Conservation (phyloP, 768 basidiomycete genomes). For the Clitopilus passeckerianus region DNA sequence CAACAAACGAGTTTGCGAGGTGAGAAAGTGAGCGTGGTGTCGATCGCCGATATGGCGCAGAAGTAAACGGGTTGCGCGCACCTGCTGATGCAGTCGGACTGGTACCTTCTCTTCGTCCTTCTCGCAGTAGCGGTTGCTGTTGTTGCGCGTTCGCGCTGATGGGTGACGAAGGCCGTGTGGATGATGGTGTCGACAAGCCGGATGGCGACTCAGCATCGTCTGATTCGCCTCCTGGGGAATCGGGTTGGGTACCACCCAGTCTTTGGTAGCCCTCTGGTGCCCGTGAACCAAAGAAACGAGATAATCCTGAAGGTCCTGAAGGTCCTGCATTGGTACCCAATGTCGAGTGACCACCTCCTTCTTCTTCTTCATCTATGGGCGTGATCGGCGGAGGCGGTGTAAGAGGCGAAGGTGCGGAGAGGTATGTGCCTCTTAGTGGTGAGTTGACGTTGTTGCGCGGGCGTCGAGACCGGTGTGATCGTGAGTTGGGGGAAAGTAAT, state of each 20-base stretch:
- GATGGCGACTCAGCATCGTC: constrained; percentile 18
- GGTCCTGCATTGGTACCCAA: constrained; percentile 34
- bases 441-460: constrained; percentile 43
- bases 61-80: constrained; percentile 72
- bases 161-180: constrained; percentile 59
- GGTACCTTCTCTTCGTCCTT: neutral
- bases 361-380: constrained; percentile 65
- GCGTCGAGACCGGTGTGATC: constrained; percentile 59
- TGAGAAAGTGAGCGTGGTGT: constrained; percentile 59
- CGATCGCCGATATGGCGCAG: constrained; percentile 60
- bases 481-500: constrained; percentile 42
- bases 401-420: constrained; percentile 33
- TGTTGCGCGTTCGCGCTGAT: constrained; percentile 21
- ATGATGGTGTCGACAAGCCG: constrained; percentile 34
- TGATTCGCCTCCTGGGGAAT: constrained; percentile 14
- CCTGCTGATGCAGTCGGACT: constrained; percentile 41
- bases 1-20: constrained; percentile 53
- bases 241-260: constrained; percentile 14
- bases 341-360: constrained; percentile 24
- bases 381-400: constrained; percentile 70
- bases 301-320: constrained; percentile 47
- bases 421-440: constrained; percentile 53
- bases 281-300: constrained; percentile 9
- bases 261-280: constrained; percentile 24
- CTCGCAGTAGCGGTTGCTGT: neutral